Conservation (phyloP, 1,284 basidiomycete species). For the Pyrrhoderma lamaoense region DNA sequence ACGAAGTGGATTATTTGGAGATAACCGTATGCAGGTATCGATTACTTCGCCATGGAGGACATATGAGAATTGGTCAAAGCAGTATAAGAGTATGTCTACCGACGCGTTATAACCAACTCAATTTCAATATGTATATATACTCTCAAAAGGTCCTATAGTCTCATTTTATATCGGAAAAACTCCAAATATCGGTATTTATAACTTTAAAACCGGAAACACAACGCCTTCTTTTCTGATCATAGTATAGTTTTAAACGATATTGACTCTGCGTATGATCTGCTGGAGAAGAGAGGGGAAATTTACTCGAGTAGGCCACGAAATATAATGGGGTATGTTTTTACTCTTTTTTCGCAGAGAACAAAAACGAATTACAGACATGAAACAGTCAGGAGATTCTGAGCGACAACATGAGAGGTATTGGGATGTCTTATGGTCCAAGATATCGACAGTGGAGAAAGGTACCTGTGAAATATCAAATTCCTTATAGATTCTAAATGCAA, state of each 20-base stretch:
- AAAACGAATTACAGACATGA: background rate
- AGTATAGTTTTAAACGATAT: conserved; percentile 27
- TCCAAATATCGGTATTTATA: conserved; percentile 6
- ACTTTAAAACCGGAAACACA: background rate
- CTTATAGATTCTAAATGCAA: background rate
- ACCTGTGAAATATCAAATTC: too few relatives aligned
- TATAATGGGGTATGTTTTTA: conserved; percentile 27
- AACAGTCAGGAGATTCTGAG: conserved; percentile 21
- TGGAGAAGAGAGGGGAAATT: conserved; percentile 32
- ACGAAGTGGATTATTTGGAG: conserved; percentile 1
- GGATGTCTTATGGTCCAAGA: conserved; percentile 18
- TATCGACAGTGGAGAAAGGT: conserved; percentile 11
- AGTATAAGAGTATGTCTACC: background rate
- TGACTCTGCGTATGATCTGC: conserved; percentile 28
- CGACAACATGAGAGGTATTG: conserved; percentile 17
- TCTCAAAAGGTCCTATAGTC: conserved; percentile 3
- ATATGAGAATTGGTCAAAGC: background rate
- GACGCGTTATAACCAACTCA: background rate
- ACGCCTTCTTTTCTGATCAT: background rate
- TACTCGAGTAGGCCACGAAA: conserved; percentile 33
- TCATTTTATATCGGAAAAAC: conserved; percentile 5
- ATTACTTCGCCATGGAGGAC: background rate
- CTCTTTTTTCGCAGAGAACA: too few relatives aligned
- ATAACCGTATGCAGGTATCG: conserved; percentile 1
- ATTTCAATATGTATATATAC: background rate